Conservation (phyloP, 805 yeast species). For the Candida silvicultrix region DNA sequence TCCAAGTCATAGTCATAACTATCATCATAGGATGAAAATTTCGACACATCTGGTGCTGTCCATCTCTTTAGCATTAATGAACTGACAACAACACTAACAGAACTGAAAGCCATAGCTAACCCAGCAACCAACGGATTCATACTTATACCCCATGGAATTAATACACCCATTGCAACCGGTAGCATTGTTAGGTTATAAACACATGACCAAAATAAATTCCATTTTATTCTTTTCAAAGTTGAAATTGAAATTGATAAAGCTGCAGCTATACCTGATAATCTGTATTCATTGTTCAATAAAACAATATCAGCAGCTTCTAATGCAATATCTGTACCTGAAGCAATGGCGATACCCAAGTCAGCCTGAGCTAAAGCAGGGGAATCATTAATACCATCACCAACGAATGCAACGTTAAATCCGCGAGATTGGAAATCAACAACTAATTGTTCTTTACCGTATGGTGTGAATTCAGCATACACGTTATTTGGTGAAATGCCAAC, state of each 20-base stretch:
- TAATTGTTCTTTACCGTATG: conserved; percentile 67
- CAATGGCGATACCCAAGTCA: conserved; percentile 84
- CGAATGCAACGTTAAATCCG: conserved; percentile 61
- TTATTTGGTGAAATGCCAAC: conserved; percentile 61
- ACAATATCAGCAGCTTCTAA: conserved; percentile 96
- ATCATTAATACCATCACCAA: conserved; percentile 98
- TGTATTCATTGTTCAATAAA: conserved; percentile 39
- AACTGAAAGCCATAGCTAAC: conserved; percentile 88
- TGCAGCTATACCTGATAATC: conserved; percentile 44
- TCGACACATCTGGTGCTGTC: conserved; percentile 30
- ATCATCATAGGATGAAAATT: not conserved
- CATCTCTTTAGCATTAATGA: conserved; percentile 69
- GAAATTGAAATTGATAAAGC: conserved; percentile 63
- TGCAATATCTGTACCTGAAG: conserved; percentile 93
- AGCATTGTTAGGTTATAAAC: conserved; percentile 79
- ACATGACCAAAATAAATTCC: conserved; percentile 84
- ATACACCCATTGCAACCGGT: conserved; percentile 92
- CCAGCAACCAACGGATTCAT: conserved; percentile 89
- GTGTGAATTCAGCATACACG: conserved; percentile 71
- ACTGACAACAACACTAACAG: conserved; percentile 80
- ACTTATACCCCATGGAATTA: conserved; percentile 70
- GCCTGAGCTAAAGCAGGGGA: conserved; percentile 93
- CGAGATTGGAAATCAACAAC: conserved; percentile 48
- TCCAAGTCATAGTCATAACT: conserved; percentile 13
- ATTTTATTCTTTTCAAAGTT: conserved; percentile 68